Percentiles rank a stretch among this genome's conserved stretches.
Conservation (phyloP, 805 yeast species). For the Wickerhamomyces bovis region DNA sequence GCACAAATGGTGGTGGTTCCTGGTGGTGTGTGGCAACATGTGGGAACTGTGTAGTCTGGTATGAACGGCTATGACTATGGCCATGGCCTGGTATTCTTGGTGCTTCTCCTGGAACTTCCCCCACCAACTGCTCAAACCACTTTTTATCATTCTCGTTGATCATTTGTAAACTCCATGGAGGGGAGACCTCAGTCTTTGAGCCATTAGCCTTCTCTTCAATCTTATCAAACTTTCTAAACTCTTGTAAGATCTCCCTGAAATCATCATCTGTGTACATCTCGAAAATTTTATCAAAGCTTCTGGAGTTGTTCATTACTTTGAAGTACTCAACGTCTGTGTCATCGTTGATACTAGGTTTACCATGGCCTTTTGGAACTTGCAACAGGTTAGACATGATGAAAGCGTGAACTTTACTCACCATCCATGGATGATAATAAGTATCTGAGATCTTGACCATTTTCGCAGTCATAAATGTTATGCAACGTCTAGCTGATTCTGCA, state of each 20-base stretch:
- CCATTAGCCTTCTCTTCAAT: constrained; percentile 3
- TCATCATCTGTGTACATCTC: constrained; percentile 9
- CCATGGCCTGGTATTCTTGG: not conserved
- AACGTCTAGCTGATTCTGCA: not conserved
- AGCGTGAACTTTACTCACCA: constrained; percentile 17
- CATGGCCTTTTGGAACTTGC: constrained; percentile 8
- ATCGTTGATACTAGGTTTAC: not conserved
- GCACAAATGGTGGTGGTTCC: not conserved
- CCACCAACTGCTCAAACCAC: constrained; percentile 20
- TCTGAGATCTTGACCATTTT: constrained; percentile 13
- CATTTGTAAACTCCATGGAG: constrained; percentile 7
- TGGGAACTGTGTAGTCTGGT: not conserved
- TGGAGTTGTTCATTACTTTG: constrained; percentile 7
- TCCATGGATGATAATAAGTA: constrained; percentile 24
- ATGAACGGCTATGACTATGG: not conserved
- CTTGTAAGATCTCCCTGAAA: constrained; percentile 7
- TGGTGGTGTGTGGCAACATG: not conserved
- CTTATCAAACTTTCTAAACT: constrained; percentile 3
- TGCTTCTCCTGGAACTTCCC: constrained; percentile 4
- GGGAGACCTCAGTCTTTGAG: not conserved
- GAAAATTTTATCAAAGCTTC: constrained; percentile 15
- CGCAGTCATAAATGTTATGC: constrained; percentile 6
- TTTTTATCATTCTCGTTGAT: constrained; percentile 14
- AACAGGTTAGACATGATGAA: constrained; percentile 12
- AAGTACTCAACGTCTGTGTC: constrained; percentile 10